These are phyloP conservation scores for Cyclaneusma minus DNA, from an alignment of 2,329 filamentous ascomycete genomes.

Conservation along the genomic window DNA sequence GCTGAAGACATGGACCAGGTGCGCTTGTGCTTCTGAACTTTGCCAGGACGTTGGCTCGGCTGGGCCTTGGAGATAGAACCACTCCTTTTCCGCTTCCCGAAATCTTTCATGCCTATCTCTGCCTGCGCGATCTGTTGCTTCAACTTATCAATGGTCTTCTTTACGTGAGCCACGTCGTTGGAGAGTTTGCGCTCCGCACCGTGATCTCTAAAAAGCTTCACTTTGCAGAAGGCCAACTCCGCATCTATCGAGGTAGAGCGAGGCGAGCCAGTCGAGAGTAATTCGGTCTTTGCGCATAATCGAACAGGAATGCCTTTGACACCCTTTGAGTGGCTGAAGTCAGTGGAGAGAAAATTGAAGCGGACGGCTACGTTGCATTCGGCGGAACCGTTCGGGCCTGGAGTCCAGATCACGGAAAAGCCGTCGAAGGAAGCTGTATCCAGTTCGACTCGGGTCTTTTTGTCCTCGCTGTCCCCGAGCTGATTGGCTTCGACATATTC, in stretches of 20 bases:
- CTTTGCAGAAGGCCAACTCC: slow-evolving; percentile 89
- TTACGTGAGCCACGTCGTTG: slow-evolving; percentile 87
- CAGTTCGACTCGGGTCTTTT: slow-evolving; percentile 52
- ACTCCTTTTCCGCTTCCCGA: slow-evolving; percentile 46
- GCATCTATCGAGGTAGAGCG: slow-evolving; percentile 29
- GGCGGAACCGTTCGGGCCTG: slow-evolving; percentile 47
- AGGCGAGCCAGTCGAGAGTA: slow-evolving; percentile 37
- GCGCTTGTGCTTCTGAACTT: slow-evolving; percentile 77
- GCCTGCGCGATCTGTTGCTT: slow-evolving; percentile 83
- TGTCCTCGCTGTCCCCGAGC: slow-evolving; percentile 44
- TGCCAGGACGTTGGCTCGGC: slow-evolving; percentile 49
- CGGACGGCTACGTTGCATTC: slow-evolving; percentile 83
- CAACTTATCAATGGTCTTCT: slow-evolving; percentile 91
- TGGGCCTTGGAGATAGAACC: slow-evolving; percentile 28
- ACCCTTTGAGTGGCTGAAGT: slow-evolving; percentile 97
- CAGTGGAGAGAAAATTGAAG: slow-evolving; percentile 96
- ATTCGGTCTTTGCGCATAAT: slow-evolving; percentile 78
- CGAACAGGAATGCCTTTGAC: slow-evolving; percentile 95
- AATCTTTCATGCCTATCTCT: slow-evolving; percentile 51
- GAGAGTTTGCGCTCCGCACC: slow-evolving; percentile 89
- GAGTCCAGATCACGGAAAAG: slow-evolving; percentile 81
- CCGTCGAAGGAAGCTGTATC: slow-evolving; percentile 80
- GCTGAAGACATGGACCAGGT: slow-evolving; percentile 90
- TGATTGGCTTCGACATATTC: slow-evolving; percentile 68
- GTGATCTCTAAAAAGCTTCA: slow-evolving; percentile 92